Evolutionary conservation across 768 basidiomycete genomes (phyloP).

Genomic region (Kwoniella dendrophila): DNA sequence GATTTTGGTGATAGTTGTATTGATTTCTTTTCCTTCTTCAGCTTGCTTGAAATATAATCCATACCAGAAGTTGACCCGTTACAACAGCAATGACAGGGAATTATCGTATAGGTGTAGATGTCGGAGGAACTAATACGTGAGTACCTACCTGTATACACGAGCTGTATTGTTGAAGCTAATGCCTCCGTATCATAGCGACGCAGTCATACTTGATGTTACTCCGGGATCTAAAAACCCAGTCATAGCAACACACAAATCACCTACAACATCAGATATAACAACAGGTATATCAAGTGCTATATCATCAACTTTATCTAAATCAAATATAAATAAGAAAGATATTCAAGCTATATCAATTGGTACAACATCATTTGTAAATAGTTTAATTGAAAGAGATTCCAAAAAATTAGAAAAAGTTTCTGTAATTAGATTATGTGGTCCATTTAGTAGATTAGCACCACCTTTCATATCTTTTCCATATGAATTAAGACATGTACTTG

Average conservation of each 20-base stretch:
- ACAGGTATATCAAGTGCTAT: constrained; percentile 65
- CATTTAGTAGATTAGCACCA: constrained; percentile 63
- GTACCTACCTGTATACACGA: neutral
- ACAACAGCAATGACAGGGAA: no score
- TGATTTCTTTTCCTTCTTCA: no score
- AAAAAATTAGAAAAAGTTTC: constrained; percentile 65
- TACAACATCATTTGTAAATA: constrained; percentile 68
- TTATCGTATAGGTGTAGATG: constrained; percentile 41
- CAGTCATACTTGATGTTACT: constrained; percentile 57
- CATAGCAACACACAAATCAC: constrained; percentile 59
- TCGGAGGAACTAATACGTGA: constrained; percentile 43
- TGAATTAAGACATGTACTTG: constrained; percentile 53
- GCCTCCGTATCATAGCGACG: constrained; percentile 52
- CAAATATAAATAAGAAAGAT: constrained; percentile 53
- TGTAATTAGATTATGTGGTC: constrained; percentile 67
- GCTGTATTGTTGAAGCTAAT: no score
- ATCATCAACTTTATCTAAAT: constrained; percentile 58
- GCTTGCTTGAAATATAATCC: no score
- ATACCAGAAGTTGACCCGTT: no score
- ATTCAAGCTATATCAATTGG: constrained; percentile 66
- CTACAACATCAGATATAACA: constrained; percentile 65
- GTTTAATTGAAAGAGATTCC: constrained; percentile 65
- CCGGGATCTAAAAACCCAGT: constrained; percentile 47
- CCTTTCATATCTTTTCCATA: constrained; percentile 63
- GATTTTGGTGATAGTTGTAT: no score